Base-by-base conservation (phyloP, 805 yeast species). In the Metschnikowia koreensis region DNA sequence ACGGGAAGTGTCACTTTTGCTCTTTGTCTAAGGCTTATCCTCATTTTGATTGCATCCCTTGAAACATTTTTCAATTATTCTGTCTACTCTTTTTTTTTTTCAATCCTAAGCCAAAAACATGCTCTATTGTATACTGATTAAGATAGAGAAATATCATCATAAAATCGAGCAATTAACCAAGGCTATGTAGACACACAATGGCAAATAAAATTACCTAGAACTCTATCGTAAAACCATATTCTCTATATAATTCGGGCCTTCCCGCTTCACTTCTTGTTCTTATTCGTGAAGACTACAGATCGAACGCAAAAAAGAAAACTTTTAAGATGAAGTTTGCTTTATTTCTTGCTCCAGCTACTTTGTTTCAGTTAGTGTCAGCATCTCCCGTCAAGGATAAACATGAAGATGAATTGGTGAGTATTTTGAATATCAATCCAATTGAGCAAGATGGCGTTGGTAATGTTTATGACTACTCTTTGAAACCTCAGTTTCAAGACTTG, bases 381-480 rank as follows among this genome's bases (percentile, higher is more conserved):
- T 41, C 43, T 10, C 33, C 31, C 33, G 27, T 28, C 6, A 27
- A 39, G 13, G 13, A 26, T 16, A 8, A 31, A 13, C 9, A 17
- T 7, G 38, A 47, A 26, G 17, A 28, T 17, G 46, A 41, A 26
- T 43, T 38, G 44, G 47, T 48, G 28, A 48, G 51, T 48, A 40
- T 48, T 36, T 22, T 48, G 47, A 9, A 43, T 7, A 48, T 48
- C 16, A 33, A 36, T 2, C 15, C 43, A 13, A 36, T 39, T 27
- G 27, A 39, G 7, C 51, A 48, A 29, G 47, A 34, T 9, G 12
- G 7, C 9, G 27, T 38, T 7, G 36, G 26, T 33, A 31, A 43
- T 34, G 37, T 48, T 15, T 38, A 37, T 36, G 47, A 43, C 44
- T 48, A 48, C 44, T 11, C 38, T 16, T 43, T 48, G 47, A 29